phyloP scores from a whole-genome alignment of 129 eudicot species.

The Apium graveolens region DNA sequence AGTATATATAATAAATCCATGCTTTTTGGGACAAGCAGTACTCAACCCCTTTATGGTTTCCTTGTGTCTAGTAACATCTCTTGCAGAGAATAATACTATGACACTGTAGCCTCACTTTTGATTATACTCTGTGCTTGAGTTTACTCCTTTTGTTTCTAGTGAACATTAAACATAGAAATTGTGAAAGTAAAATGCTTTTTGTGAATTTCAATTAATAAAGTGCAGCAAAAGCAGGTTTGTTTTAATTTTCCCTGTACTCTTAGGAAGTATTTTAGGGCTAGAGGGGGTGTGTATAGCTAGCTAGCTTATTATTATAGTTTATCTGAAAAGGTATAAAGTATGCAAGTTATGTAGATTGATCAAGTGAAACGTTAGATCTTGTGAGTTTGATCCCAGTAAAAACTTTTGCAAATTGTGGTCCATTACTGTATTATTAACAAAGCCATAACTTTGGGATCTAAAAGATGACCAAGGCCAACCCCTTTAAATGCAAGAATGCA shows the following conservation, averaged over 20 bases:
- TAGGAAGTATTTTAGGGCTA: not conserved
- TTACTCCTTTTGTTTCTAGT: conserved; percentile 4
- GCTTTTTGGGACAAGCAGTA: not conserved
- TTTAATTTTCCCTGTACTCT: not conserved
- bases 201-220: not conserved
- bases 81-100: conserved; percentile 2
- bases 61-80: conserved; percentile 1
- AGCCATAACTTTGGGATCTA: not conserved
- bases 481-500: conserved; percentile 4
- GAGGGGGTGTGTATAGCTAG: not conserved
- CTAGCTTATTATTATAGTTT: not conserved
- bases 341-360: not conserved
- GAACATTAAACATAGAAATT: not conserved
- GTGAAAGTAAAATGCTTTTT: not conserved
- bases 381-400: not conserved
- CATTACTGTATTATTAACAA: not conserved
- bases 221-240: not conserved
- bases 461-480: conserved; percentile 2
- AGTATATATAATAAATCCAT: not conserved
- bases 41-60: not conserved
- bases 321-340: not conserved
- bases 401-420: conserved; percentile 6
- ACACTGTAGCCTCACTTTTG: not conserved
- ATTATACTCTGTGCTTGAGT: conserved; percentile 2
- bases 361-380: not conserved